Percentiles rank a stretch among this genome's conserved stretches.
Conservation (phyloP, 768 basidiomycete genomes). For the Pisolithus orientalis region DNA sequence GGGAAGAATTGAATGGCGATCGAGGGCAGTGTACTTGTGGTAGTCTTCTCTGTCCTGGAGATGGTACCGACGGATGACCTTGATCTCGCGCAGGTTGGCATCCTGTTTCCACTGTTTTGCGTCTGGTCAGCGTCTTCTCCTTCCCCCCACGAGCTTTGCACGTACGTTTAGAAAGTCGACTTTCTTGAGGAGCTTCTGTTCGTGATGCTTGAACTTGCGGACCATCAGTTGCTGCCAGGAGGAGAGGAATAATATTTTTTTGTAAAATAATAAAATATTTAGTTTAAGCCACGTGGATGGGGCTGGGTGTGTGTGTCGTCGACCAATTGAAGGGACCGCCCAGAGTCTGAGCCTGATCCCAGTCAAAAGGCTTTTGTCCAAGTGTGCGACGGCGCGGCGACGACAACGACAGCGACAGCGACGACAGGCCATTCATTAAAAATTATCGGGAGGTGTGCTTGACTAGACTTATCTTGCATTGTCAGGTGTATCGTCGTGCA, state of each 20-base stretch:
- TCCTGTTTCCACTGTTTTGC: conserved; percentile 88
- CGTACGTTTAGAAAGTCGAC: conserved; percentile 93
- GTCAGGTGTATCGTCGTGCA: conserved; percentile 2
- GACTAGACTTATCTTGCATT: conserved; percentile 1
- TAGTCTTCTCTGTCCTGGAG: conserved; percentile 93
- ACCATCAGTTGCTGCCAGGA: conserved; percentile 45
- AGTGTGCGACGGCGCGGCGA: no score
- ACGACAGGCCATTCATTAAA: background rate
- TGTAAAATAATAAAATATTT: background rate
- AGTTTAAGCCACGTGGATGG: conserved; percentile 19
- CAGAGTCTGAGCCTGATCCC: no score
- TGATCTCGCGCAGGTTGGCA: conserved; percentile 83
- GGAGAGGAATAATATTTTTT: conserved; percentile 1
- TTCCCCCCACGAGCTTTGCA: conserved; percentile 5
- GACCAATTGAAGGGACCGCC: no score
- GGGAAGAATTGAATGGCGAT: background rate
- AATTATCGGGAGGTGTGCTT: no score
- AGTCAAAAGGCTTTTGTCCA: no score
- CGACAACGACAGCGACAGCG: no score
- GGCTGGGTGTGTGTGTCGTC: no score
- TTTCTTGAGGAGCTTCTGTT: conserved; percentile 90
- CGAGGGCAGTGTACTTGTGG: conserved; percentile 55
- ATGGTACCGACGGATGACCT: conserved; percentile 93
- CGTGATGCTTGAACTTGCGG: conserved; percentile 93
- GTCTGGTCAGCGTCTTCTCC: conserved; percentile 1